Evolutionary conservation across 306 rosid genomes (phyloP), one percentile per base, ranked within the genome.

Genomic region (Citrullus colocynthis): DNA sequence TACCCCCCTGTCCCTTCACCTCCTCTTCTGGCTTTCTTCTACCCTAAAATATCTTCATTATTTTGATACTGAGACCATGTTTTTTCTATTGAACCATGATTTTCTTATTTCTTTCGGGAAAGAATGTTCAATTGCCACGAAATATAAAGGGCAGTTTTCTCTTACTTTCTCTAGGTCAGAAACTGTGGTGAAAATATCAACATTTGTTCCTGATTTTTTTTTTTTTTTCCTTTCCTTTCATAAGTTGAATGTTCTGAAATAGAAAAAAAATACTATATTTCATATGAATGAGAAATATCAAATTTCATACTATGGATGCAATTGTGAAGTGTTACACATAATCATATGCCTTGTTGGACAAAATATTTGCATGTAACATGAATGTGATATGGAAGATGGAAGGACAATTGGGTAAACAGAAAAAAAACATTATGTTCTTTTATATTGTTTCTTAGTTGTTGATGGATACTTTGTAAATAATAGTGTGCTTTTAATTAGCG

Each of bases 111-210:
- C 66, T 57, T 72, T 49, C 51, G 77, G n/a, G 51, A 76, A 76
- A 56, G 67, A 76, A 45, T 57, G 79, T 41, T 36, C 61, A 55
- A 76, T 76, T 76, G 79, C 79, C 79, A 55, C 69, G 52, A 76
- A 76, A 73, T 71, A 30, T 16, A 73, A 24, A 73, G 28, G 60
- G 77, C 61, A 73, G 52, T 30, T 51, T 37, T 54, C 67, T 75
- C 52, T 76, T 41, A 49, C 52, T 34, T 56, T 51, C 64, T 75
- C 78, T 37, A 1, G 17, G 57, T 56, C 42, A 17, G 12, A 49
- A 32, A 16, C 48, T 70, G 75, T 70, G 75, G 16, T 70, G 24
- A 42, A 42, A 28, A 42, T 45, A 48, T 71, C 59, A 48, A 71
- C 39, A 48, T 16, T 24, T 44, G 36, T 71, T 69, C 75, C 75